phyloP scores from a whole-genome alignment of 2,329 filamentous ascomycete species.

The Ophiostoma sp. region DNA sequence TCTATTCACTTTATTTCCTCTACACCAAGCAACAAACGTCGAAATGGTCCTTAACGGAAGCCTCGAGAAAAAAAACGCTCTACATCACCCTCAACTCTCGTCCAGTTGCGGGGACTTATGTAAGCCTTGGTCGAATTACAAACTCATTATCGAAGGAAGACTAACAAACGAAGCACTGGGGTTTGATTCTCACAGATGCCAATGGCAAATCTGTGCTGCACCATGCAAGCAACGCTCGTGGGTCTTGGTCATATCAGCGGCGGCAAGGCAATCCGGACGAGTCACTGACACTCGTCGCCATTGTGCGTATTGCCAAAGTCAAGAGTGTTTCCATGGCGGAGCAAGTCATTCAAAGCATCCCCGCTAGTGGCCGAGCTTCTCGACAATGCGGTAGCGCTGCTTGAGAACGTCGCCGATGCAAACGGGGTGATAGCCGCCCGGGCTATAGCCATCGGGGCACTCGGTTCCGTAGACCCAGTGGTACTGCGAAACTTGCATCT shows the following conservation, averaged over 20 bases:
- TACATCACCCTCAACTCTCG: neutral
- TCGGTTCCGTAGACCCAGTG: no score
- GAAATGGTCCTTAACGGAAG: neutral
- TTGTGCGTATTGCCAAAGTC: neutral
- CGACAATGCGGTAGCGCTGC: no score
- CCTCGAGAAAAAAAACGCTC: neutral
- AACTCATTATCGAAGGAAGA: neutral
- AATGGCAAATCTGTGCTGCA: neutral
- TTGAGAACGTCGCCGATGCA: no score
- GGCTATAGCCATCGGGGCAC: no score
- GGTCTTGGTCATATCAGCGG: neutral
- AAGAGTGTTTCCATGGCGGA: neutral
- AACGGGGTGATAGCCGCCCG: no score
- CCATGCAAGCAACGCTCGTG: neutral
- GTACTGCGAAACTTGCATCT: no score
- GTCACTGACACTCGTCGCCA: neutral
- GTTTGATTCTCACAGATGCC: neutral
- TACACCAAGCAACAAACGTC: no score
- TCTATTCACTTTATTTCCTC: no score
- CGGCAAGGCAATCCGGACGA: neutral
- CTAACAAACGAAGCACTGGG: neutral
- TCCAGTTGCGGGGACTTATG: neutral
- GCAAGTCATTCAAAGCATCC: neutral
- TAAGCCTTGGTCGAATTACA: neutral
- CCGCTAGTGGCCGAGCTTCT: neutral